phyloP scores from a whole-genome alignment of 768 basidiomycete genomes.

The Coprinellus micaceus region DNA sequence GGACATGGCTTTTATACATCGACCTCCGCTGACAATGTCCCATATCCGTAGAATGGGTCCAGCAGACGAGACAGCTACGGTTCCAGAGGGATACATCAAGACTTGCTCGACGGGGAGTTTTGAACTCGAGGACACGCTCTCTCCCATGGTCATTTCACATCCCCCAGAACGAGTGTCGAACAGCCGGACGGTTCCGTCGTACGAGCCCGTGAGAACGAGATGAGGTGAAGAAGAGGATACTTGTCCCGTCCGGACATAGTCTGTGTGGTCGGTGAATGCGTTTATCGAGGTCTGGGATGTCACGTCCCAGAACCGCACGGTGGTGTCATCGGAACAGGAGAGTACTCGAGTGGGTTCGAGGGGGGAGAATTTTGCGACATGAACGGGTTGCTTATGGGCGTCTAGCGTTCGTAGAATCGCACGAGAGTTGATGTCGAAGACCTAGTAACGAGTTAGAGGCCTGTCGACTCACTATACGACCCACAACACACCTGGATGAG shows the following conservation, averaged over 20 bases:
- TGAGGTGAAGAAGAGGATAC: constrained; percentile 80
- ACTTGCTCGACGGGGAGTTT: constrained; percentile 82
- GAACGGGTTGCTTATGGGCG: constrained; percentile 93
- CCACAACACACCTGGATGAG: constrained; percentile 60
- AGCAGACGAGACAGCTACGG: constrained; percentile 78
- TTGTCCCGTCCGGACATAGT: constrained; percentile 94
- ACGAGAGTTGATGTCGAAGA: constrained; percentile 91
- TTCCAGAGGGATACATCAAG: constrained; percentile 87
- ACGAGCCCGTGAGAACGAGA: constrained; percentile 88
- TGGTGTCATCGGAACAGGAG: constrained; percentile 95
- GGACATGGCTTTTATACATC: constrained; percentile 85
- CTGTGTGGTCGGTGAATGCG: constrained; percentile 83
- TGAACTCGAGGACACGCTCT: constrained; percentile 31
- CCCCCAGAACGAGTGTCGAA: constrained; percentile 83
- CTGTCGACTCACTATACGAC: neutral
- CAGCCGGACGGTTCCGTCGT: constrained; percentile 86
- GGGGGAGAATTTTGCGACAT: constrained; percentile 89
- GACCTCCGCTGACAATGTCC: constrained; percentile 90
- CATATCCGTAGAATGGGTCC: constrained; percentile 93
- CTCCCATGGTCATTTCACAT: constrained; percentile 81
- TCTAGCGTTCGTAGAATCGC: constrained; percentile 92
- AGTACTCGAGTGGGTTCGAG: constrained; percentile 79
- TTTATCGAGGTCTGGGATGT: constrained; percentile 78
- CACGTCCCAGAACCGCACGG: constrained; percentile 92
- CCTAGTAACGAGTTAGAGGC: constrained; percentile 35